A percentile compares a stretch with the other conserved stretches of the same genome.
Evolutionary conservation across 1,284 basidiomycete genomes (phyloP).

Genomic region (Peniophora sp.): DNA sequence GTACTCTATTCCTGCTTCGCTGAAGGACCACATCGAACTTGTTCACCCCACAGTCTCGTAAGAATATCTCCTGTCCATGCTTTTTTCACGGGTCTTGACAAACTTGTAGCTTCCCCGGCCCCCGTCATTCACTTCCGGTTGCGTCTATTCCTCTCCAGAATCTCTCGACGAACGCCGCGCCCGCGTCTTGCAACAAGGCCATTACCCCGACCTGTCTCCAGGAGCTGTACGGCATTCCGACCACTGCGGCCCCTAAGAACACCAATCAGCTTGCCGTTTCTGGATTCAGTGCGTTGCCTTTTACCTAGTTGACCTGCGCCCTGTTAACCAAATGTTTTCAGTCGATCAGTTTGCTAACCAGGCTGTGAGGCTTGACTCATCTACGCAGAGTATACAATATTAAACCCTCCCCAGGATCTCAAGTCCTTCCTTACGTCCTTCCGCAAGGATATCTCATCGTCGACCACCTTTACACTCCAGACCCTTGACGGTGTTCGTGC

Average conservation of each 20-base stretch:
- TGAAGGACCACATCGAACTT: constrained; percentile 28
- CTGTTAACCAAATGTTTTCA: constrained; percentile 2
- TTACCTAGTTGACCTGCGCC: constrained; percentile 14
- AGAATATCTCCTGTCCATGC: constrained; percentile 2
- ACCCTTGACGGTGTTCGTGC: constrained; percentile 15
- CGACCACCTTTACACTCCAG: constrained; percentile 15
- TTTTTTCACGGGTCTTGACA: neutral
- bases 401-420: neutral
- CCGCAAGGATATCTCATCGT: constrained; percentile 13
- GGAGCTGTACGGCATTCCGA: constrained; percentile 19
- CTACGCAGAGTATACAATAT: neutral
- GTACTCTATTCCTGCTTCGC: constrained; percentile 31
- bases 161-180: neutral
- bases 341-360: neutral
- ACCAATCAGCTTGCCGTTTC: constrained; percentile 14
- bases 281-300: constrained; percentile 15
- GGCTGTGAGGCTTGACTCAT: neutral
- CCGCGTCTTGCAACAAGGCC: constrained; percentile 1
- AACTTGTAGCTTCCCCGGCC: neutral
- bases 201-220: constrained; percentile 18
- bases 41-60: constrained; percentile 32
- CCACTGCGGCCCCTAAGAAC: constrained; percentile 12
- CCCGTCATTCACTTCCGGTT: neutral
- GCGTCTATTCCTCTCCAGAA: neutral
- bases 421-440: constrained; percentile 13